Base-by-base conservation (phyloP, 352 stramenopile genomes). In the Phytopythium boreale region DNA sequence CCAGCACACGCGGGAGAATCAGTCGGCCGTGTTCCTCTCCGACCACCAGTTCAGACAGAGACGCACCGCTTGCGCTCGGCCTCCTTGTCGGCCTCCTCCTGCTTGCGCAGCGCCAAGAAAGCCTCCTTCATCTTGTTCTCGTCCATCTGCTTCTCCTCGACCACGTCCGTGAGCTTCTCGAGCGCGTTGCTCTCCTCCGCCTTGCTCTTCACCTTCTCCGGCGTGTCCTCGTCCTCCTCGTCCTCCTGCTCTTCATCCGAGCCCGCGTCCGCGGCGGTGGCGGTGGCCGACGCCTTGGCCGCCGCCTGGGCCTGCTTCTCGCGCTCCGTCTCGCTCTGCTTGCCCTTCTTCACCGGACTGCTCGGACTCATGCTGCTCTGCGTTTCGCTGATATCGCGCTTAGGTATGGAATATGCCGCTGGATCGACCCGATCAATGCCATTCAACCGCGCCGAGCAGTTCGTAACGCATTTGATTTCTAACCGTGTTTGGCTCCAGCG, bases 111-210 rank as follows among this genome's bases (percentile, higher is more conserved):
- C 55, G 80, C 75, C 64, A 82, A 68, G 63, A 95, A 92, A 31
- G 87, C 84, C 61, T 87, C 60, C 68, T 92, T 93, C 84, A 95
- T 92, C 75, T 92, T 93, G 80, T 93, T 89, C 53, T 88, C 84
- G 77, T 95, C 87, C 80, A 95, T 89, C 58, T 91, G 78, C 68
- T 92, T 93, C 71, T 95, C 87, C 72, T 93, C 85, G 46, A 92
- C 85, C 34, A 87, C 74, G 65, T 95, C 87, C 47, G 83, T 93
- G 62, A 95, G 80, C 66, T 92, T 95, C 59, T 94, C 76, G 70
- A 95, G 86, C 29, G 87, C 87, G 51, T 56, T 89, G 68, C 75
- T 91, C 68, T 92, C 84, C 53, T 95, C 87, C 46, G 87, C 82
- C 67, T 94, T 84, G 74, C 79, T 93, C 76, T 93, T 93, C 19